These are phyloP conservation scores for Setaria viridis DNA, from an alignment of 202 grass and related monocot species.

Conservation along the genomic window DNA sequence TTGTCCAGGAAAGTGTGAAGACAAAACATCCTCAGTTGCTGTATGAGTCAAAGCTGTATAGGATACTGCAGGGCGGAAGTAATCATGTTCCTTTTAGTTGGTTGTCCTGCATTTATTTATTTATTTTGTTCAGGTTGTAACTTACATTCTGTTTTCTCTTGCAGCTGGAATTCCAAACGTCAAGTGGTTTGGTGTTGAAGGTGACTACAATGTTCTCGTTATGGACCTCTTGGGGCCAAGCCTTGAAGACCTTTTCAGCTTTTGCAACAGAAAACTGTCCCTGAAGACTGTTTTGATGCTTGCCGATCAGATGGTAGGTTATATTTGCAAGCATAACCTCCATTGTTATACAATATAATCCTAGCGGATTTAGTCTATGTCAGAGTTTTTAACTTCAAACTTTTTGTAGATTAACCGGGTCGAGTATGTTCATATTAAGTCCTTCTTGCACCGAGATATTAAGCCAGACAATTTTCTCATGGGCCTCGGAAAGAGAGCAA, in stretches of 20 bases:
- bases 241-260: conserved; percentile 86
- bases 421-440: conserved; percentile 57
- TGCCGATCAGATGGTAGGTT: conserved; percentile 90
- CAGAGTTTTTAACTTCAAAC: background rate
- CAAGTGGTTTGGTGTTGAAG: conserved; percentile 90
- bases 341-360: conserved; percentile 15
- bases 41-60: conserved; percentile 93
- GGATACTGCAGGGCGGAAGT: conserved; percentile 92
- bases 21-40: conserved; percentile 90
- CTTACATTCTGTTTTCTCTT: conserved; percentile 25
- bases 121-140: conserved; percentile 1
- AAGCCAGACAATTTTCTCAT: conserved; percentile 77
- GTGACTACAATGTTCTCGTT: conserved; percentile 92
- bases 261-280: conserved; percentile 78
- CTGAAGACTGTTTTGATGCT: conserved; percentile 95
- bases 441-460: conserved; percentile 69
- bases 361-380: background rate
- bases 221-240: conserved; percentile 84
- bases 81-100: conserved; percentile 38
- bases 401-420: conserved; percentile 71
- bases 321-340: background rate
- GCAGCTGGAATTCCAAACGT: conserved; percentile 83
- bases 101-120: conserved; percentile 27
- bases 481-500: conserved; percentile 66
- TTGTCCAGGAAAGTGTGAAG: conserved; percentile 81